These are phyloP conservation scores for Annulohypoxylon stygium DNA, from an alignment of 495 filamentous ascomycete genomes.

Conservation along the genomic window DNA sequence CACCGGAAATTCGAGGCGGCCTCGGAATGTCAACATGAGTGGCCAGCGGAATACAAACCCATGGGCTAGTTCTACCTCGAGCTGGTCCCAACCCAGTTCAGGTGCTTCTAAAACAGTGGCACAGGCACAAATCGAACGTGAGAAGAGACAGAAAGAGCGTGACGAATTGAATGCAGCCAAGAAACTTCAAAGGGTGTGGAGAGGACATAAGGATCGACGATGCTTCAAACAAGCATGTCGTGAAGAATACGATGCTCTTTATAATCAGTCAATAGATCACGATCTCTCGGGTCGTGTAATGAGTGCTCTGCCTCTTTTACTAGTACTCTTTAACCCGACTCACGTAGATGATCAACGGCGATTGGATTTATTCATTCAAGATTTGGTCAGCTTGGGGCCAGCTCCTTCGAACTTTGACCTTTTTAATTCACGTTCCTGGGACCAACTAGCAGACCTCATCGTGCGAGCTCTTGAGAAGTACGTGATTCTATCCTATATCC, in stretches of 20 bases:
- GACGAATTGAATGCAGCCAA: slow-evolving; percentile 80
- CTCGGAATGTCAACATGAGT: slow-evolving; percentile 93
- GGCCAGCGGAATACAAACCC: slow-evolving; percentile 81
- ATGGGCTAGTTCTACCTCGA: slow-evolving; percentile 71
- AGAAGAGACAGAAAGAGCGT: slow-evolving; percentile 83
- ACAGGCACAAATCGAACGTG: slow-evolving; percentile 85
- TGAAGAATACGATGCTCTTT: slow-evolving; percentile 74
- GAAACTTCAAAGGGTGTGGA: slow-evolving; percentile 84
- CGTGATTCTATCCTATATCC: slow-evolving; percentile 4
- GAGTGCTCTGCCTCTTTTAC: slow-evolving; percentile 53
- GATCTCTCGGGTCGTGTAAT: slow-evolving; percentile 45
- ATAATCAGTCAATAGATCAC: slow-evolving; percentile 30
- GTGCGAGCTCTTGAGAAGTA: slow-evolving; percentile 54
- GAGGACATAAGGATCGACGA: slow-evolving; percentile 77
- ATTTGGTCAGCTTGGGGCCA: slow-evolving; percentile 46
- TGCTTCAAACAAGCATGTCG: slow-evolving; percentile 70
- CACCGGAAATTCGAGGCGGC: slow-evolving; percentile 85
- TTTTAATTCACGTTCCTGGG: slow-evolving; percentile 49
- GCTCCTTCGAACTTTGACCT: slow-evolving; percentile 44
- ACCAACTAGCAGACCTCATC: slow-evolving; percentile 53
- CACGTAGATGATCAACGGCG: slow-evolving; percentile 53
- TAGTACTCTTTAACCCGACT: slow-evolving; percentile 50
- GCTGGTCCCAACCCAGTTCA: slow-evolving; percentile 60
- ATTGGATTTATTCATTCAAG: slow-evolving; percentile 53
- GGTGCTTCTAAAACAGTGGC: slow-evolving; percentile 82